These are phyloP conservation scores for Camellia oleifera DNA, from an alignment of 179 eudicot genomes.

Conservation along the genomic window DNA sequence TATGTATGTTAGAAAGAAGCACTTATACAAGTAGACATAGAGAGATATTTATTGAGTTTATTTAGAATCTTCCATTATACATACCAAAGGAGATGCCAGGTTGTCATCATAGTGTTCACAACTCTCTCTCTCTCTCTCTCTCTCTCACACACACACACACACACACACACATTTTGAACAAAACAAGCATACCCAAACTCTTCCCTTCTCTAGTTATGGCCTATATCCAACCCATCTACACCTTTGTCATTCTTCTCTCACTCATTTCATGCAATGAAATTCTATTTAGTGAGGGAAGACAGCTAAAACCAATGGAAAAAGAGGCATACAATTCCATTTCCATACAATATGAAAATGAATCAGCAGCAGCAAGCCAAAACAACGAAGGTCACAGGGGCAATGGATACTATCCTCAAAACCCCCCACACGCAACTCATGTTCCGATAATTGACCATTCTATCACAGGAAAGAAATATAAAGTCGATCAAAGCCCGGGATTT, in stretches of 20 bases:
- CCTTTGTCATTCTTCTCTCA: constrained; percentile 16
- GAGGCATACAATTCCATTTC: background rate
- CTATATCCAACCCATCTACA: constrained; percentile 10
- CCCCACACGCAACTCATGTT: background rate
- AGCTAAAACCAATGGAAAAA: constrained; percentile 20
- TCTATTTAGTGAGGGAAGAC: constrained; percentile 24
- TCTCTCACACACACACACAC: no score
- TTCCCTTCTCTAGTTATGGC: constrained; percentile 25
- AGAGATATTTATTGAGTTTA: no score
- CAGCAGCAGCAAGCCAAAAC: background rate
- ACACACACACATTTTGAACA: background rate
- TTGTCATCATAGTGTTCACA: constrained; percentile 15
- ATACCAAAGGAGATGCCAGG: constrained; percentile 17
- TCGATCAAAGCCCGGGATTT: no score
- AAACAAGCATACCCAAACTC: background rate
- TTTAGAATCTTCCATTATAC: constrained; percentile 15
- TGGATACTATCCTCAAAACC: background rate
- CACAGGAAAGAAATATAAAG: background rate
- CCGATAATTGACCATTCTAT: background rate
- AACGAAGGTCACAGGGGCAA: background rate
- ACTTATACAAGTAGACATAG: no score
- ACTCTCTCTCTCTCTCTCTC: constrained; percentile 2
- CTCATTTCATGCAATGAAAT: constrained; percentile 13
- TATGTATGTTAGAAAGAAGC: no score
- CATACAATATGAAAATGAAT: no score